Base-by-base conservation (phyloP, 73 alveolate species). In the Paraurostyla sp. region DNA sequence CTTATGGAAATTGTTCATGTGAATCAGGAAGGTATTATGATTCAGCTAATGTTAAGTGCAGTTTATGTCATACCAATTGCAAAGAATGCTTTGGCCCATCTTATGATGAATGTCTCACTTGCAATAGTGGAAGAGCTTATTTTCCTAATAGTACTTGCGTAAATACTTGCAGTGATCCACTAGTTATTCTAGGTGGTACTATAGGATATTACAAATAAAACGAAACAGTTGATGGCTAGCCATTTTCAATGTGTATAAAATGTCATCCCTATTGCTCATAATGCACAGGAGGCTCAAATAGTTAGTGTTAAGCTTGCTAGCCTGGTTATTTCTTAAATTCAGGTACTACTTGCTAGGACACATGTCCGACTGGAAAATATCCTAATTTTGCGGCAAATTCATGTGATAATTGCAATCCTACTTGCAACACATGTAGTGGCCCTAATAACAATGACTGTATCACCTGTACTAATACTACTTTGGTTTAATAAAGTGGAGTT, bases 241-340 rank as follows among this genome's bases (percentile, higher is more conserved):
- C n/a, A n/a, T 69, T 38, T 13, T 2, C 9, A 30, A 33, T 41
- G 7, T 69, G 84, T 35, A 15, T 41, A 3, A 41, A 69, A 69
- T 69, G 84, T 25, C 84, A 69, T 25, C 63, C 59, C 7, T 69
- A 69, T 69, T 69, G 84, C 41, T 3, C 84, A 7, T 11, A n/a
- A 41, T 69, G 84, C 36, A n/a, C 7, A 7, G 84, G 84, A 7
- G 29, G 43, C 7, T 32, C 22, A 6, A 69, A 69, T 69, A n/a
- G 50, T 3, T 7, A 69, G 23, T 69, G 84, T 36, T 4, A 7
- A n/a, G 7, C 7, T 18, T 69, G 84, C 63, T 69, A 69, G 42
- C 41, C 59, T 3, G 71, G 69, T 15, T 69, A 16, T 23, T 40
- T 38, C 7, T 36, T 69, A 9, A 18, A 36, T 35, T 16, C 22